A percentile compares a stretch with the other conserved stretches of the same genome.
Evolutionary conservation across 2,329 filamentous ascomycete genomes (phyloP).

Genomic region (Hymenoscyphus occultus): DNA sequence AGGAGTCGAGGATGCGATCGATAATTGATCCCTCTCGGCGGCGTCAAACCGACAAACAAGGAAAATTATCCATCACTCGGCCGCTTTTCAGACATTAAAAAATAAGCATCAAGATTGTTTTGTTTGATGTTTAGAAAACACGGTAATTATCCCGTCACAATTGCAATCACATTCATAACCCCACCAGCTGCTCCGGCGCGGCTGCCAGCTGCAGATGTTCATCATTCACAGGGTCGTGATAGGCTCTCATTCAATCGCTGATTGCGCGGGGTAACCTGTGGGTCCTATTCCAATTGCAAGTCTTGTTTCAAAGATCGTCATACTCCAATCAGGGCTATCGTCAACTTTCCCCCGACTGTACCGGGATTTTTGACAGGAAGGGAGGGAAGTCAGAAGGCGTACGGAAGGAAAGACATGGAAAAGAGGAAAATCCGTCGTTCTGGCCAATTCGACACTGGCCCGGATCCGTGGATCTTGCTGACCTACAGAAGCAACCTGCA

Average conservation of each 20-base stretch:
- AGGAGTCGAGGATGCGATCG: no score
- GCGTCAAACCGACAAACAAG: not conserved
- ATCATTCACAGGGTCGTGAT: not conserved
- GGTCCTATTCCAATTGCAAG: not conserved
- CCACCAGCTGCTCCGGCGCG: not conserved
- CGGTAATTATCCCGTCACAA: constrained; percentile 2
- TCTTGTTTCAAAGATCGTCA: not conserved
- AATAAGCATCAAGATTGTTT: not conserved
- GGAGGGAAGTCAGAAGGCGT: no score
- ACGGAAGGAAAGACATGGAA: no score
- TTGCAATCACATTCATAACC: not conserved
- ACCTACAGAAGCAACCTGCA: no score
- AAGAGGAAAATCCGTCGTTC: no score
- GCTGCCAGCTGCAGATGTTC: not conserved
- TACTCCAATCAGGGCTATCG: not conserved
- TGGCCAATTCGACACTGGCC: no score
- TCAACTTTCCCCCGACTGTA: no score
- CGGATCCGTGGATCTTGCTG: no score
- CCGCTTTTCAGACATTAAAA: not conserved
- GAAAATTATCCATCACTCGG: not conserved
- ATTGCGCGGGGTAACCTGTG: not conserved
- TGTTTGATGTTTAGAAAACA: not conserved
- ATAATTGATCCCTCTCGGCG: not conserved
- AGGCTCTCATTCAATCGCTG: not conserved
- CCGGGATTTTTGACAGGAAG: no score